Conservation (phyloP, 352 stramenopile species). For the Phytophthora chlamydospora region DNA sequence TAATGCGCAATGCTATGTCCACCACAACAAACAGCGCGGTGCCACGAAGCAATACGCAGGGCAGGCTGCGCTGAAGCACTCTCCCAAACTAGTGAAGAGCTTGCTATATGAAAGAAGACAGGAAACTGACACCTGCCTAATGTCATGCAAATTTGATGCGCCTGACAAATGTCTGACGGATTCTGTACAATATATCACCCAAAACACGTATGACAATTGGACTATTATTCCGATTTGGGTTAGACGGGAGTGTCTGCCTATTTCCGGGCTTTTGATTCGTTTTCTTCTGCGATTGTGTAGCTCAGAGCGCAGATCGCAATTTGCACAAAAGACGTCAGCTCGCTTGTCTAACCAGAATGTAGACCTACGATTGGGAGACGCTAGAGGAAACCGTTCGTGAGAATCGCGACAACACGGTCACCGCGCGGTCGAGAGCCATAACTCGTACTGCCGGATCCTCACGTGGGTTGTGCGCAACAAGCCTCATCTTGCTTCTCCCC, state of each 20-base stretch:
- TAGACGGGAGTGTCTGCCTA: slow-evolving; percentile 1
- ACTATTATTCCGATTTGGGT: background rate
- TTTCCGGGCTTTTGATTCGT: background rate
- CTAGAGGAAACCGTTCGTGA: background rate
- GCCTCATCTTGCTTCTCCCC: background rate
- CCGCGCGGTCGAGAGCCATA: slow-evolving; percentile 3
- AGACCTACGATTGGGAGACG: slow-evolving; percentile 1
- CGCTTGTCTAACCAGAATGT: slow-evolving; percentile 3
- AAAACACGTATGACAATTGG: too few species aligned
- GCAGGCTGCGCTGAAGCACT: too few species aligned
- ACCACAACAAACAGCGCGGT: too few species aligned
- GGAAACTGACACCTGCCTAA: too few species aligned
- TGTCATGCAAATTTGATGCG: background rate
- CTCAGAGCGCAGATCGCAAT: slow-evolving; percentile 5
- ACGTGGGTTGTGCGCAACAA: background rate
- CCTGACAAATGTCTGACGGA: background rate
- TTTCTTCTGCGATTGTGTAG: background rate
- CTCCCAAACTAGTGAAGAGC: too few species aligned
- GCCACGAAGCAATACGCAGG: too few species aligned
- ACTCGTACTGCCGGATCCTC: slow-evolving; percentile 8
- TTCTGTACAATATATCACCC: too few species aligned
- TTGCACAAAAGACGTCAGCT: slow-evolving; percentile 1
- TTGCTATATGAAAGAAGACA: too few species aligned
- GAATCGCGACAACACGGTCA: slow-evolving; percentile 12
- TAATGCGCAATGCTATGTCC: too few species aligned